Percentiles rank a stretch among this genome's conserved stretches.
Conservation (phyloP, 2,329 filamentous ascomycete genomes). For the Aspergillus tubingensis region DNA sequence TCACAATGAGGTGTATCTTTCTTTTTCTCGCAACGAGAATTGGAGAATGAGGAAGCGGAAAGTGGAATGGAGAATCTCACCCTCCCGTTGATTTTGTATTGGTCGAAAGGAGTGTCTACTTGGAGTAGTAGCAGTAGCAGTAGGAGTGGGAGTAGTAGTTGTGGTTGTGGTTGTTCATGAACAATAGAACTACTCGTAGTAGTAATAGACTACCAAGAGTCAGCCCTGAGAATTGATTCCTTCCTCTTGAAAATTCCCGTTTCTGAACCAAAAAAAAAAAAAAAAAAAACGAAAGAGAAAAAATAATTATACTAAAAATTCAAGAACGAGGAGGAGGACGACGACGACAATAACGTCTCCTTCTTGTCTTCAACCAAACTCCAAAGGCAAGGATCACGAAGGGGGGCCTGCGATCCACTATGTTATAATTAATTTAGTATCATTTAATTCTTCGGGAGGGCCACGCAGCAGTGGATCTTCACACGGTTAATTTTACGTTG, state of each 20-base stretch:
- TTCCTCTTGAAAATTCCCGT: too few relatives aligned
- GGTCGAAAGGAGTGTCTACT: too few relatives aligned
- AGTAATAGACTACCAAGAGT: too few relatives aligned
- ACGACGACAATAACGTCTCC: not conserved
- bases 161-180: too few relatives aligned
- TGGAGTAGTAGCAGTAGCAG: too few relatives aligned
- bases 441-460: constrained; percentile 23
- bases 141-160: too few relatives aligned
- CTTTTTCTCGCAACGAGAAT: not conserved
- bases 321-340: not conserved
- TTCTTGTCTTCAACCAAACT: not conserved
- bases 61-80: not conserved
- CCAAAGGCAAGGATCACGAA: constrained; percentile 25
- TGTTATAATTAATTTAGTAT: constrained; percentile 14
- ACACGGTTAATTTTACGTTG: constrained; percentile 11
- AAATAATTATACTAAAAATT: not conserved
- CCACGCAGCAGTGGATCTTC: constrained; percentile 29
- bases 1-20: not conserved
- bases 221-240: too few relatives aligned
- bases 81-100: not conserved
- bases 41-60: constrained; percentile 16
- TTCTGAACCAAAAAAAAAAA: too few relatives aligned
- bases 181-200: too few relatives aligned
- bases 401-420: constrained; percentile 19
- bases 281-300: not conserved